Conservation (phyloP, 1,284 basidiomycete species). For the Lentinus polychrous region DNA sequence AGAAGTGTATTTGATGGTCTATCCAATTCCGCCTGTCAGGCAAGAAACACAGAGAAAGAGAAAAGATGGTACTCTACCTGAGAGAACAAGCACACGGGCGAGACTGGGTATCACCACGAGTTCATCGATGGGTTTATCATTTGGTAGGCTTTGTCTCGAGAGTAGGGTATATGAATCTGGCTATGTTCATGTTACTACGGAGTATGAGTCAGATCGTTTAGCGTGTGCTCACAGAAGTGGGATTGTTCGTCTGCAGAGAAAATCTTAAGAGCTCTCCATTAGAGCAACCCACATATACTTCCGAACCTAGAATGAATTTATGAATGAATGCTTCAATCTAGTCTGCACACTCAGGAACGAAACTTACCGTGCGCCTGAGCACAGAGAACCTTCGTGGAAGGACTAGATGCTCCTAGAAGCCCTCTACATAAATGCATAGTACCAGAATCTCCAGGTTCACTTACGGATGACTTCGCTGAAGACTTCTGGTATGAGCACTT, state of each 20-base stretch:
- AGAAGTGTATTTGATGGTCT: slow-evolving; percentile 79
- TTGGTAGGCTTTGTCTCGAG: slow-evolving; percentile 59
- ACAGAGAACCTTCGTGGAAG: slow-evolving; percentile 24
- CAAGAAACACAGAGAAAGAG: not conserved
- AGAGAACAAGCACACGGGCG: slow-evolving; percentile 61
- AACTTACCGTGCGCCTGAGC: slow-evolving; percentile 30
- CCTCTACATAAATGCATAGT: slow-evolving; percentile 3
- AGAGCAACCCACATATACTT: slow-evolving; percentile 69
- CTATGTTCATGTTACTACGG: slow-evolving; percentile 26
- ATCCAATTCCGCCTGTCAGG: not conserved
- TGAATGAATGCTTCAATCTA: not conserved
- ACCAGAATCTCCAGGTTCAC: not conserved
- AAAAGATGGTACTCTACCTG: too few relatives aligned
- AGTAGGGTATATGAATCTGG: slow-evolving; percentile 58
- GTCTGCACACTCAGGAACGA: slow-evolving; percentile 4
- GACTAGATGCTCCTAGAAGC: slow-evolving; percentile 12
- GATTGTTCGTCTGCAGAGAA: slow-evolving; percentile 49
- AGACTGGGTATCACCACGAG: slow-evolving; percentile 75
- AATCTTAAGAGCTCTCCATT: slow-evolving; percentile 69
- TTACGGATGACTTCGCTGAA: slow-evolving; percentile 22
- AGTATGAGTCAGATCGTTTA: not conserved
- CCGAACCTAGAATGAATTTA: slow-evolving; percentile 41
- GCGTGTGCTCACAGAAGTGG: slow-evolving; percentile 38
- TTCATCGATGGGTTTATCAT: slow-evolving; percentile 63
- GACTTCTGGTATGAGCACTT: slow-evolving; percentile 41